Evolutionary conservation across 805 yeast genomes (phyloP).

Genomic region (Cyberlindnera veronae): DNA sequence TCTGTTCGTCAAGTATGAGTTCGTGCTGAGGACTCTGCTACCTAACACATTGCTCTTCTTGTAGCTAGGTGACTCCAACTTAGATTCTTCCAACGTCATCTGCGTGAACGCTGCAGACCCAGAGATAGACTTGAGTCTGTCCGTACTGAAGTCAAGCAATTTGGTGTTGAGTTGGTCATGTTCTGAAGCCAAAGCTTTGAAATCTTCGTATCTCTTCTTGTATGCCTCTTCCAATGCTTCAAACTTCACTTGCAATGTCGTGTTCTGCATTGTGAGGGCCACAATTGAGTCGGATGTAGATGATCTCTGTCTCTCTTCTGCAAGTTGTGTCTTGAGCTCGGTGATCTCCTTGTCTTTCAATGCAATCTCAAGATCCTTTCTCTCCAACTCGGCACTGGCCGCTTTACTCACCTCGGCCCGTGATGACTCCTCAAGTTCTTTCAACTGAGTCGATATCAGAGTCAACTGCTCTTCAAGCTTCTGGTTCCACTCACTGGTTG

Average conservation of each 20-base stretch:
- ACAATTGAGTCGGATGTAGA: constrained; percentile 9
- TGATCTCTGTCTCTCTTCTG: constrained; percentile 5
- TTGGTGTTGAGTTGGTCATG: constrained; percentile 25
- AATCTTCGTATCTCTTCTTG: constrained; percentile 24
- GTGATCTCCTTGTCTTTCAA: constrained; percentile 20
- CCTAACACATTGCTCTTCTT: constrained; percentile 4
- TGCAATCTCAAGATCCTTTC: constrained; percentile 13
- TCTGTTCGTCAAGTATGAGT: constrained; percentile 24
- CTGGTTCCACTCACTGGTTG: neutral
- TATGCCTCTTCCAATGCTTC: constrained; percentile 27
- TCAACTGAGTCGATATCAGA: no score
- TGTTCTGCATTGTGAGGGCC: constrained; percentile 17
- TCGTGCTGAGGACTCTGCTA: constrained; percentile 27
- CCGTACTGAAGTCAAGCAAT: constrained; percentile 26
- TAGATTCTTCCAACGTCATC: constrained; percentile 4
- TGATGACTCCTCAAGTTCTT: no score
- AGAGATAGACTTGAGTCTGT: constrained; percentile 28
- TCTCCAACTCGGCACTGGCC: constrained; percentile 2
- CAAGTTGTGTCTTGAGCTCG: constrained; percentile 12
- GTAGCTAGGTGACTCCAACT: constrained; percentile 3
- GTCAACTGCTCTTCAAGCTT: no score
- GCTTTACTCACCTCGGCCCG: no score
- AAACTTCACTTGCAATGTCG: constrained; percentile 19
- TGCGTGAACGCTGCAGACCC: constrained; percentile 18
- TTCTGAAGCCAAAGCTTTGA: constrained; percentile 28